Base-by-base conservation (phyloP, 257 asterid species). In the Lycium ferocissimum region DNA sequence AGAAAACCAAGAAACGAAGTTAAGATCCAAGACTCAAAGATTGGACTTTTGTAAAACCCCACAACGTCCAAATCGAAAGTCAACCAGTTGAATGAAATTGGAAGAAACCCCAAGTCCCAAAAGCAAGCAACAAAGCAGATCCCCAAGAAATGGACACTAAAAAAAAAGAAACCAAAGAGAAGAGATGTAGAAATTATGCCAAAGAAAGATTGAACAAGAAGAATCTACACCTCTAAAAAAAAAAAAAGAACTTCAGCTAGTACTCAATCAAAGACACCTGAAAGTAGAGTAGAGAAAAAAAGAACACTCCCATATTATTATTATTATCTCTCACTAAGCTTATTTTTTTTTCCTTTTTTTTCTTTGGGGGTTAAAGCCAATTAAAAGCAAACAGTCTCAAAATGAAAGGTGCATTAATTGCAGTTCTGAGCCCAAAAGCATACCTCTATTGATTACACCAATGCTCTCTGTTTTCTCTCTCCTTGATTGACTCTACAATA, bases 381-480 rank as follows among this genome's bases (percentile, higher is more conserved):
- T 87, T 90, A 81, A 89, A 90, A 79, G 88, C 92, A 89, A 40
- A 86, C 33, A 88, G 89, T 93, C 90, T 89, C 91, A 86, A 67
- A 91, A 88, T 87, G 94, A 91, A 93, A 87, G 90, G 93, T 90
- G 85, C 92, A 95, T 91, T 95, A 90, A 92, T 94, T 93, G 45
- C 93, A 88, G 85, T 87, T 76, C 89, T 88, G 92, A 88, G 90
- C 87, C 94, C 84, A 84, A 89, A 90, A 91, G 88, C 91, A 84
- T 78, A 53, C 87, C 85, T 79, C 88, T 83, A 87, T 86, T 89
- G 89, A 87, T 90, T 88, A 87, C 86, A 85, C 84, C 90, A 87
- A 54, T 86, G 70, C 86, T 81, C 83, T 88, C 83, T 47, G 33
- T 26, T 26, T 26, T 26, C 53, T 86, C 85, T 79, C 76, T 82